Conservation (phyloP, 768 basidiomycete genomes). For the Panaeolus papilionaceus region DNA sequence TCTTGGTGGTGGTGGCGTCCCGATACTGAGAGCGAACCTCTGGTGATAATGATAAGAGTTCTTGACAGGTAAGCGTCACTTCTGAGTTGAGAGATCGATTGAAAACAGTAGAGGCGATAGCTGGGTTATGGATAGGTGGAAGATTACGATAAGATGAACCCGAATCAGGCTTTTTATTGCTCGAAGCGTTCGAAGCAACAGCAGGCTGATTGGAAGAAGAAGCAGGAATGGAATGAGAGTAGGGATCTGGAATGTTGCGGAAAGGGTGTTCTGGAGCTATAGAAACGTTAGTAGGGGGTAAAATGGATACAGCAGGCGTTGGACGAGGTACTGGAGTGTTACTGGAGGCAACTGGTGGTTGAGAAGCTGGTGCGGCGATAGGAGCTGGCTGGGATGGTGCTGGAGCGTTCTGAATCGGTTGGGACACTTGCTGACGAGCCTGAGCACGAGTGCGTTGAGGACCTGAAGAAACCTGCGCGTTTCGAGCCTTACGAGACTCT, state of each 20-base stretch:
- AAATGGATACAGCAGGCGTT: neutral
- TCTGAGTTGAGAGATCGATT: too few species aligned
- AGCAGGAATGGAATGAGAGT: conserved; percentile 17
- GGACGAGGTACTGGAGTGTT: neutral
- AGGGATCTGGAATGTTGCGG: conserved; percentile 17
- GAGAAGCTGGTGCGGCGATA: neutral
- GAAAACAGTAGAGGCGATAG: neutral
- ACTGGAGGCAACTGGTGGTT: neutral
- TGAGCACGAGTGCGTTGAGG: conserved; percentile 18
- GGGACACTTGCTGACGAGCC: neutral
- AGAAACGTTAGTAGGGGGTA: neutral
- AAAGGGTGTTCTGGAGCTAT: too few species aligned
- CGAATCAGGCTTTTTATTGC: conserved; percentile 23
- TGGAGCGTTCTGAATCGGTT: neutral
- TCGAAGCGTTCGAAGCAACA: conserved; percentile 26
- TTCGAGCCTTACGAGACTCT: neutral
- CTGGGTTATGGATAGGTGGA: conserved; percentile 27
- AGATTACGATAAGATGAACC: conserved; percentile 23
- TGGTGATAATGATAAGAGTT: too few species aligned
- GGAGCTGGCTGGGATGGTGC: neutral
- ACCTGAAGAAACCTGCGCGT: neutral
- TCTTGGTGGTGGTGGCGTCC: conserved; percentile 26
- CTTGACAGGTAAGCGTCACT: too few species aligned
- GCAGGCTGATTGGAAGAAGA: neutral
- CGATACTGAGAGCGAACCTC: conserved; percentile 7